Base-by-base conservation (phyloP, 306 rosid genomes). In the Cicer yamashitae region DNA sequence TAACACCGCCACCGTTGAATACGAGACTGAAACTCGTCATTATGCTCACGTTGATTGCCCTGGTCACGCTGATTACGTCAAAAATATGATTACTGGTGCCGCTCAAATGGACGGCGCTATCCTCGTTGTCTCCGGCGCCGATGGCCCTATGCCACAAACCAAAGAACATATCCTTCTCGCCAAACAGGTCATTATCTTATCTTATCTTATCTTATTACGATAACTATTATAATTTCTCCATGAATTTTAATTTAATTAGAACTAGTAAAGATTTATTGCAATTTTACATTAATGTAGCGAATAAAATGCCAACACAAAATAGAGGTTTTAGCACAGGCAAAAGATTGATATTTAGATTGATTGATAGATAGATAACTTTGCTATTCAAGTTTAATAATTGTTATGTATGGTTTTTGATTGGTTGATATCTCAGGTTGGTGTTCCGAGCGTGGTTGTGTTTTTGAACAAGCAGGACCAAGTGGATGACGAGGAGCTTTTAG, bases 41-140 rank as follows among this genome's bases (percentile, higher is more conserved):
- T 91, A 91, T 67, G 96, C 96, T 3, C 96, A 90, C 76, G 96
- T 90, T 5, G 92, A 90, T 86, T 90, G 96, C 75, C 96, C 96
- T 8, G 96, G 96, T 10, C 96, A 90, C 83, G 96, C 96, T 2
- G 96, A 90, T 5, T 90, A 90, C 58, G 96, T 90, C 11, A 90
- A 90, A 75, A 90, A 90, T 83, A 90, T 90, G 96, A 90, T 90
- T 7, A 90, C 96, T n/a, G 96, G 96, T 1, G 96, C 96, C 0
- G 96, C 96, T n/a, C 96, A 90, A 70, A 90, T 90, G 96, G 96
- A 90, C 54, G 96, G 96, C 15, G 96, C 96, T 7, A 90, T 90
- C 12, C 86, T 90, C 5, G 96, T 90, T 15, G 85, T 79, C 17
- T 90, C 96, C 70, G 96, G 96, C 20, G 96, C 96, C 8, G 96